These are phyloP conservation scores for Furcasterigmium sp. DNA, from an alignment of 2,329 filamentous ascomycete genomes.

Conservation along the genomic window DNA sequence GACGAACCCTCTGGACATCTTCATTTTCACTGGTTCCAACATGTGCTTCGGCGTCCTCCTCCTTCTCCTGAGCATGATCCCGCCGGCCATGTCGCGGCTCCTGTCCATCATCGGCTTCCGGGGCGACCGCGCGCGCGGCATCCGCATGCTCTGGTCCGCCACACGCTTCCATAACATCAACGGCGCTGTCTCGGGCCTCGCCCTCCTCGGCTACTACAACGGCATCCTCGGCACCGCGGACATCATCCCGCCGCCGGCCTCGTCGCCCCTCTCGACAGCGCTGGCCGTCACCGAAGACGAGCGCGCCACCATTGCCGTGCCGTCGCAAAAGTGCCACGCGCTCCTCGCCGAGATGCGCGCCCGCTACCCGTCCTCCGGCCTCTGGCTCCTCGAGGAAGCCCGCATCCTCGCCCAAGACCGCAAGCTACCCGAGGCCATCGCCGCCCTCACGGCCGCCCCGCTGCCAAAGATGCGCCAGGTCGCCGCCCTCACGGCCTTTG, in stretches of 20 bases:
- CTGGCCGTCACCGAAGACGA: slow-evolving; percentile 32
- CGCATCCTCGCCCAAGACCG: slow-evolving; percentile 65
- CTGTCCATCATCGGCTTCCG: slow-evolving; percentile 86
- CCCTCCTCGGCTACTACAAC: slow-evolving; percentile 83
- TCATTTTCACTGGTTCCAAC: slow-evolving; percentile 82
- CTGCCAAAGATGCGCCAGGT: slow-evolving; percentile 82
- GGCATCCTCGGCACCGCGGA: slow-evolving; percentile 81
- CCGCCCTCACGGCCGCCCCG: slow-evolving; percentile 53
- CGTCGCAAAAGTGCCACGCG: slow-evolving; percentile 57
- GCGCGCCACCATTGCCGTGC: slow-evolving; percentile 64
- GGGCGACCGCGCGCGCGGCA: slow-evolving; percentile 77
- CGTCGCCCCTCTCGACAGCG: too few relatives aligned
- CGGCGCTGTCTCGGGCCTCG: slow-evolving; percentile 80
- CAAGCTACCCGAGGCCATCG: slow-evolving; percentile 61
- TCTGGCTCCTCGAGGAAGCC: slow-evolving; percentile 88
- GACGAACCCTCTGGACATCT: slow-evolving; percentile 73
- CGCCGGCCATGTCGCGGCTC: slow-evolving; percentile 82
- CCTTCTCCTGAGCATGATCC: slow-evolving; percentile 86
- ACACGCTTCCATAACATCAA: slow-evolving; percentile 84
- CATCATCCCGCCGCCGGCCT: slow-evolving; percentile 66
- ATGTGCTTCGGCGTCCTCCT: slow-evolving; percentile 86
- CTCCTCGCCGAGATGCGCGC: slow-evolving; percentile 69
- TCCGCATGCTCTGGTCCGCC: slow-evolving; percentile 86
- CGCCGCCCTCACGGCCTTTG: slow-evolving; percentile 78
- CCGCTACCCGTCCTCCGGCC: slow-evolving; percentile 73